These are phyloP conservation scores for Backusella macrospora DNA, from an alignment of 192 early-diverging fungal genomes.

Conservation along the genomic window DNA sequence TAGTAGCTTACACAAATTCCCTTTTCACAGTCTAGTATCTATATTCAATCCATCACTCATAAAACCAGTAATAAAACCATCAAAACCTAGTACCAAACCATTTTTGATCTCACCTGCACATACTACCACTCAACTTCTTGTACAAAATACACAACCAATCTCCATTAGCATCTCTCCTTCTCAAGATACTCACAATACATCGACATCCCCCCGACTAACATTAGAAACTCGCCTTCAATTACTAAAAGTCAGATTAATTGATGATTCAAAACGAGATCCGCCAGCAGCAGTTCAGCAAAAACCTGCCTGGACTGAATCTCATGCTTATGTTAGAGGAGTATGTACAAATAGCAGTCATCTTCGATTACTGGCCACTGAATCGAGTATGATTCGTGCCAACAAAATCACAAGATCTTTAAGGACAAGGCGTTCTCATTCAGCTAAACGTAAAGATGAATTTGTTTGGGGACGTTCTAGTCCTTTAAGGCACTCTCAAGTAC, in stretches of 20 bases:
- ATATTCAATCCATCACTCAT: background rate
- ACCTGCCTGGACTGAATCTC: constrained; percentile 15
- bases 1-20: background rate
- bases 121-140: background rate
- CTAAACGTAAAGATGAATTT: constrained; percentile 18
- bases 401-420: constrained; percentile 49
- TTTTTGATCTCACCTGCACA: background rate
- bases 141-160: background rate
- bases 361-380: constrained; percentile 47
- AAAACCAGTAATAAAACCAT: background rate
- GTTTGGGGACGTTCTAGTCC: constrained; percentile 5
- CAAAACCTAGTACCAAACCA: background rate
- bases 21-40: background rate
- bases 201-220: background rate
- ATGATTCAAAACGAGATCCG: background rate
- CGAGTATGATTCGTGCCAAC: constrained; percentile 53
- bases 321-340: constrained; percentile 1
- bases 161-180: background rate
- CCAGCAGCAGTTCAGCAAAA: background rate
- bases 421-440: constrained; percentile 14
- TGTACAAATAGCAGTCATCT: constrained; percentile 47
- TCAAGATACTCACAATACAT: background rate
- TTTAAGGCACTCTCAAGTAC: background rate
- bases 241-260: background rate
- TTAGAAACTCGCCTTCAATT: background rate